A percentile compares a stretch with the other conserved stretches of the same genome.
Conservation (phyloP, 306 rosid genomes). For the Begonia loranthoides region DNA sequence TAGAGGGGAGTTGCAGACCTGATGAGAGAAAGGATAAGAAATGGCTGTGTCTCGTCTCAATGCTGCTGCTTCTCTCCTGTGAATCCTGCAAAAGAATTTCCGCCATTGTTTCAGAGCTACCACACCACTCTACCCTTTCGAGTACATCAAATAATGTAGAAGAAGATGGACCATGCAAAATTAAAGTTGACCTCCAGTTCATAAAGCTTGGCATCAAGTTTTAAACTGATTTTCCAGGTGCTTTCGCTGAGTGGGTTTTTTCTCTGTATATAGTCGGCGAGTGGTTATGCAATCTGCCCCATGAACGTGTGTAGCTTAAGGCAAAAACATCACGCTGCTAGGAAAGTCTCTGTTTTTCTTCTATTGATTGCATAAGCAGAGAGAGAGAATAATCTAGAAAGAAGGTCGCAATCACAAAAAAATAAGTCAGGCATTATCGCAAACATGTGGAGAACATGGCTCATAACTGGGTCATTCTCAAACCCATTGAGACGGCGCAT, state of each 20-base stretch:
- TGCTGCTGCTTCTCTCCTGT: constrained; percentile 66
- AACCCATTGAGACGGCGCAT: no score
- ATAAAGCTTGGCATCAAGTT: constrained; percentile 59
- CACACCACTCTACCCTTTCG: constrained; percentile 61
- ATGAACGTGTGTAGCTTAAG: constrained; percentile 55
- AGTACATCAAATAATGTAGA: neutral
- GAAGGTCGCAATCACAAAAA: no score
- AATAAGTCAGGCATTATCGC: no score
- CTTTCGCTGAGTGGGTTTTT: constrained; percentile 48
- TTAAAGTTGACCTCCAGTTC: constrained; percentile 45
- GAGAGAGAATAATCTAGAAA: no score
- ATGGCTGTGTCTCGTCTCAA: constrained; percentile 56
- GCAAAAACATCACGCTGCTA: no score
- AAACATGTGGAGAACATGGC: no score
- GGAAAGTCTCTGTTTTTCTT: no score
- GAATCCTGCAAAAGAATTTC: constrained; percentile 54
- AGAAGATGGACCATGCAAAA: neutral
- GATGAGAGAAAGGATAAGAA: constrained; percentile 83
- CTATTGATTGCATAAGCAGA: no score
- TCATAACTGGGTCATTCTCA: no score
- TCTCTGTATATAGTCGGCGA: constrained; percentile 55
- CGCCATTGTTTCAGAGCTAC: constrained; percentile 71
- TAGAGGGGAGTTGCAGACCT: constrained; percentile 40
- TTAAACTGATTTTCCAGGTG: constrained; percentile 46
- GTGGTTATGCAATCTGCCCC: constrained; percentile 53